phyloP scores from a whole-genome alignment of 768 basidiomycete species.

The Leucocoprinus leucothites region DNA sequence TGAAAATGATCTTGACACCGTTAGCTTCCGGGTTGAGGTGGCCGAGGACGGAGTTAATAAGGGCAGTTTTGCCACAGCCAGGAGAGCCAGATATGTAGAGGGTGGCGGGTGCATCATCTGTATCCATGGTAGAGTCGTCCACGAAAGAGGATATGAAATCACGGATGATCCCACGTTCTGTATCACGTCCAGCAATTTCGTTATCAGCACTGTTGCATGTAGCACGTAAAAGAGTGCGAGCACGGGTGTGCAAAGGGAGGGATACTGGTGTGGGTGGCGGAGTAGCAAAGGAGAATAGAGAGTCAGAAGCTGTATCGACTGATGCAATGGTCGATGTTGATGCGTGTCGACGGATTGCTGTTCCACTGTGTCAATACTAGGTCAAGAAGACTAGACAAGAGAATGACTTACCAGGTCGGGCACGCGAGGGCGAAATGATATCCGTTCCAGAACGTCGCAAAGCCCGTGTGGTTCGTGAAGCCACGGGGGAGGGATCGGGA shows the following conservation, averaged over 20 bases:
- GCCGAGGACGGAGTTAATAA: constrained; percentile 65
- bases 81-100: constrained; percentile 93
- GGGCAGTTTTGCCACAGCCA: constrained; percentile 89
- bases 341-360: constrained; percentile 45
- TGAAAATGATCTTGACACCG: constrained; percentile 46
- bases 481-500: constrained; percentile 28
- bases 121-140: constrained; percentile 22
- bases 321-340: constrained; percentile 45
- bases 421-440: constrained; percentile 35
- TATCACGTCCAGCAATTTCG: constrained; percentile 64
- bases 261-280: constrained; percentile 61
- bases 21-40: constrained; percentile 32
- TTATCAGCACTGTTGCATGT: constrained; percentile 54
- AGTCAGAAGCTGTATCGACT: constrained; percentile 42
- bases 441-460: constrained; percentile 38
- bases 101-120: constrained; percentile 33
- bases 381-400: neutral
- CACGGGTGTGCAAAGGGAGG: constrained; percentile 54
- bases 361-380: constrained; percentile 9
- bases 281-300: constrained; percentile 46
- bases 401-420: constrained; percentile 40
- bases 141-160: constrained; percentile 60
- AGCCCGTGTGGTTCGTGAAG: constrained; percentile 36
- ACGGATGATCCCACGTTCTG: constrained; percentile 56
- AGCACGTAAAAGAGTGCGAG: constrained; percentile 67